These are phyloP conservation scores for Backusella sp. DNA, from an alignment of 192 early-diverging fungal species.

Conservation along the genomic window DNA sequence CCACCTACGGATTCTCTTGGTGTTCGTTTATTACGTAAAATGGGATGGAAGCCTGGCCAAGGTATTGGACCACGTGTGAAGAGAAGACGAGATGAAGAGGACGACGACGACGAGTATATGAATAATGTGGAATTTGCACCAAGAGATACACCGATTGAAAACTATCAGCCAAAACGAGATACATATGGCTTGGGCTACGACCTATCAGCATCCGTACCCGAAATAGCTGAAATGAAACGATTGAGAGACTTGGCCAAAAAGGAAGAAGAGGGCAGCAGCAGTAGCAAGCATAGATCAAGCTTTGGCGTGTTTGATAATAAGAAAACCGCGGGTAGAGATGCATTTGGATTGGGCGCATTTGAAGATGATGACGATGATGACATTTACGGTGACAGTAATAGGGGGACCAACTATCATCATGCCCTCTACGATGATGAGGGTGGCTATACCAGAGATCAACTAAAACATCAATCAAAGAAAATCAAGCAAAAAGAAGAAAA, in stretches of 20 bases:
- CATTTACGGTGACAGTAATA: constrained; percentile 28
- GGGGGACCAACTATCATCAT: constrained; percentile 15
- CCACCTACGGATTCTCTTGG: constrained; percentile 63
- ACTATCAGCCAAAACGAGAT: constrained; percentile 54
- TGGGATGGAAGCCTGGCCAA: constrained; percentile 91
- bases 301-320: constrained; percentile 63
- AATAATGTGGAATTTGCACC: constrained; percentile 62
- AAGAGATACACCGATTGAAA: constrained; percentile 52
- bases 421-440: constrained; percentile 27
- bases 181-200: constrained; percentile 70
- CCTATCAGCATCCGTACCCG: constrained; percentile 62
- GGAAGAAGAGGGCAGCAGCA: not conserved
- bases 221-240: constrained; percentile 40
- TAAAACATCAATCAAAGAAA: constrained; percentile 14
- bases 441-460: constrained; percentile 9
- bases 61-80: constrained; percentile 74
- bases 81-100: constrained; percentile 20
- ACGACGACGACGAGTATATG: constrained; percentile 43
- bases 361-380: constrained; percentile 66
- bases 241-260: constrained; percentile 36
- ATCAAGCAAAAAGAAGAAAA: constrained; percentile 31
- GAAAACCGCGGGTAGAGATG: constrained; percentile 36
- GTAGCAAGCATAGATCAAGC: constrained; percentile 42
- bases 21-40: constrained; percentile 61
- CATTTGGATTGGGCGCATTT: constrained; percentile 65